Evolutionary conservation across 179 eudicot genomes (phyloP), one percentile per base, ranked within the genome.

Genomic region (Drosera spatulata): DNA sequence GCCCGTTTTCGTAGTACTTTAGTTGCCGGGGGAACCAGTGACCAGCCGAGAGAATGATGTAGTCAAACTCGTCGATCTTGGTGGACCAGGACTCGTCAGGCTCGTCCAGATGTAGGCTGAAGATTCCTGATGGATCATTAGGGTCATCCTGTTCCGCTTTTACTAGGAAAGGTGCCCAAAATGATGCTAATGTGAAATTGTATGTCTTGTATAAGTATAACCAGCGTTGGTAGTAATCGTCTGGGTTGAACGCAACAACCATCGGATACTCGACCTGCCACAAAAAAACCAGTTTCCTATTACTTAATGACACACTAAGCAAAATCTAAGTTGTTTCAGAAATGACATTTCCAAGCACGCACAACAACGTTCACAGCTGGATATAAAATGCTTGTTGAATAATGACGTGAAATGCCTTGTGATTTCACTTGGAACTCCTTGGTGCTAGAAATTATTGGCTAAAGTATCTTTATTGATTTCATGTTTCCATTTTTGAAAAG

Each of bases 11-110:
- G 42, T 70, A 66, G 60, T 77, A 85, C 56, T 77, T 71, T 43
- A 75, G 65, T 0, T 81, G 73, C 3, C 87, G 81, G 61, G 53
- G 66, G 44, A 77, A 81, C 91, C 91, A 85, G 58, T 82, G 85
- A 48, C 85, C 87, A 2, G 77, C 80, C 6, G 80, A 79, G 62
- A 85, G 48, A 61, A 85, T 69, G 7, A 85, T 7, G 60, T 79
- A 78, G 61, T 85, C 69, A 33, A 74, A 77, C 0, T 63, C 69
- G 5, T 74, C 74, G 11, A 85, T 75, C 61, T 82, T 64, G 61
- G 73, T 57, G 6, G 80, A 68, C 91, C 91, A 85, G n/a, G 73
- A 65, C 14, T 69, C 73, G 8, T 82, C 75, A 43, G 69, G 61
- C 63, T 81, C 84, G 55, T 84, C 90, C 2, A 84, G 84, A 61